Conservation (phyloP, 331 rosid genomes). For the Rosa hybrid region DNA sequence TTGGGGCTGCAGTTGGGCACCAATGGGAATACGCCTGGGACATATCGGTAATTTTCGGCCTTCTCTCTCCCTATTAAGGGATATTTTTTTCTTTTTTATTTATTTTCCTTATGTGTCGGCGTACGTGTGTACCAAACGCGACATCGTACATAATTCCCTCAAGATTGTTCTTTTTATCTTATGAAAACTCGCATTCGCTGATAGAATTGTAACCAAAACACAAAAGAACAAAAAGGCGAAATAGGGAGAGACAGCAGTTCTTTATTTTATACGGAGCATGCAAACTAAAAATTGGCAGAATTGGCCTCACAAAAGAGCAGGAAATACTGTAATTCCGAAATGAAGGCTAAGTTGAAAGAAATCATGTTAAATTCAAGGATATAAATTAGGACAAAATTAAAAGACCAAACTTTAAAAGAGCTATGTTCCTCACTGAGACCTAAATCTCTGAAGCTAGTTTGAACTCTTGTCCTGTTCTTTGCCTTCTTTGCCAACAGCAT, state of each 20-base stretch:
- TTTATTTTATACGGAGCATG: neutral
- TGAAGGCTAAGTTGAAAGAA: neutral
- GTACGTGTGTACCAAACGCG: too few relatives aligned
- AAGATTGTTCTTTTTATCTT: too few relatives aligned
- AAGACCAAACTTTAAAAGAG: neutral
- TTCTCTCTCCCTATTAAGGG: neutral
- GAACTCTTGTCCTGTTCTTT: constrained; percentile 55
- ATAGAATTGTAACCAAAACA: neutral
- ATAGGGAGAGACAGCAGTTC: neutral
- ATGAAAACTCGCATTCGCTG: neutral
- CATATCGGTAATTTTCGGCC: constrained; percentile 12
- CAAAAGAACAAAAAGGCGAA: neutral
- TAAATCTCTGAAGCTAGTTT: constrained; percentile 45
- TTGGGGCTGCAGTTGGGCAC: constrained; percentile 18
- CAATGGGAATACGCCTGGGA: neutral
- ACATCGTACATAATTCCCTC: neutral
- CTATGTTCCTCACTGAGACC: constrained; percentile 28
- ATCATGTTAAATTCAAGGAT: neutral
- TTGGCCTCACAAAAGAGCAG: neutral
- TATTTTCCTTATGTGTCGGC: neutral
- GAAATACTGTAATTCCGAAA: neutral
- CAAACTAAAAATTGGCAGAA: neutral
- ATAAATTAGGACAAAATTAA: neutral
- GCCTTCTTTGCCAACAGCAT: constrained; percentile 67
- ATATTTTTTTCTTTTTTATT: neutral